phyloP scores from a whole-genome alignment of 2,329 filamentous ascomycete genomes.

The Alternaria sp. region DNA sequence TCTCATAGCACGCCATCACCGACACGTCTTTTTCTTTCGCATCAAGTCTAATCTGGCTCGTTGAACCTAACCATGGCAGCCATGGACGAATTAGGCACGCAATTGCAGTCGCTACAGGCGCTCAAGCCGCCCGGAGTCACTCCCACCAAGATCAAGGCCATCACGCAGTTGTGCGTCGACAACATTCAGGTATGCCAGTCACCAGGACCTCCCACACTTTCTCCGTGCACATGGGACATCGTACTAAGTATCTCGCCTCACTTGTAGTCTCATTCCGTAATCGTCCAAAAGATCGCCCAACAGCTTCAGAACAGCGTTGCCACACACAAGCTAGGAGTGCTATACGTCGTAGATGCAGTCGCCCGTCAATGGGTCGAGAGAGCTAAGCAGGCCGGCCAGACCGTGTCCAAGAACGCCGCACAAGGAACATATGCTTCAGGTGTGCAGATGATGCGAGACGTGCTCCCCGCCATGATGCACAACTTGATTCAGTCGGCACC shows the following conservation, averaged over 20 bases:
- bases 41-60: conserved; percentile 34
- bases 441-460: conserved; percentile 94
- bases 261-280: conserved; percentile 84
- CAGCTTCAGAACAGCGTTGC: conserved; percentile 94
- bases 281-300: conserved; percentile 95
- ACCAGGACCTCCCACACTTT: conserved; percentile 20
- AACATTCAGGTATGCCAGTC: conserved; percentile 46
- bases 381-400: conserved; percentile 83
- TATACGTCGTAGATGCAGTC: conserved; percentile 99
- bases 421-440: conserved; percentile 95
- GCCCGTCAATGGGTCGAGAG: conserved; percentile 98
- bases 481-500: conserved; percentile 90
- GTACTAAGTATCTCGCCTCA: conserved; percentile 37
- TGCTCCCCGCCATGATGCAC: conserved; percentile 93
- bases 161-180: conserved; percentile 85
- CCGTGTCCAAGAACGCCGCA: conserved; percentile 77
- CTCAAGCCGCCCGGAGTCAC: conserved; percentile 95
- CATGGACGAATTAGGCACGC: conserved; percentile 88
- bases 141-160: conserved; percentile 85
- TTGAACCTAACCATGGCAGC: conserved; percentile 64
- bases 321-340: conserved; percentile 97
- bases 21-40: conserved; percentile 28
- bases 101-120: conserved; percentile 88
- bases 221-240: conserved; percentile 20
- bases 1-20: conserved; percentile 18